These are phyloP conservation scores for Cyclotella sp. DNA, from an alignment of 108 stramenopile species.

Conservation along the genomic window DNA sequence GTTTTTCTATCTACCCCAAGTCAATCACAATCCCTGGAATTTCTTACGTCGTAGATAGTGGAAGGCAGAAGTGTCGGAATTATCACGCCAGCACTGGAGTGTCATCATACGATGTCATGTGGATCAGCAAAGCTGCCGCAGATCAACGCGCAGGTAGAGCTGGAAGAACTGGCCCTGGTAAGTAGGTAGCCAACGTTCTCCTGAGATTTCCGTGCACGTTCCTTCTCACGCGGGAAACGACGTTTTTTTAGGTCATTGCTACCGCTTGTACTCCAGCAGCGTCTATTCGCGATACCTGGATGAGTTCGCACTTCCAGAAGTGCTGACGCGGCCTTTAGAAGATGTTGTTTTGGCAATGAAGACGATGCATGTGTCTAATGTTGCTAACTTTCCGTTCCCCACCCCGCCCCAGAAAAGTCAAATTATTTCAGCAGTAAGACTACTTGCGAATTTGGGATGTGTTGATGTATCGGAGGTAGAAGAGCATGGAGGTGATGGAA, in stretches of 20 bases:
- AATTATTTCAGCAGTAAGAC: conserved; percentile 72
- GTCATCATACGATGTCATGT: conserved; percentile 91
- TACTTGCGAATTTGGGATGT: conserved; percentile 84
- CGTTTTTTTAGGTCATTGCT: conserved; percentile 81
- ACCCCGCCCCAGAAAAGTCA: conserved; percentile 75
- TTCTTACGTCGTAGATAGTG: conserved; percentile 98
- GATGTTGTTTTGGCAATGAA: conserved; percentile 94
- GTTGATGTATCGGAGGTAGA: conserved; percentile 72
- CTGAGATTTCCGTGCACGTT: too few species aligned
- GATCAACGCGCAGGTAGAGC: conserved; percentile 98
- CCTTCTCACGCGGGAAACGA: background rate
- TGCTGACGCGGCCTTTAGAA: conserved; percentile 83
- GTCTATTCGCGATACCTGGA: conserved; percentile 91
- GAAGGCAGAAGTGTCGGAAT: conserved; percentile 93
- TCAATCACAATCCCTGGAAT: conserved; percentile 83
- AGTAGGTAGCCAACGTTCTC: background rate
- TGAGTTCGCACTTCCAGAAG: conserved; percentile 86
- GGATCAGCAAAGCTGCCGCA: conserved; percentile 97
- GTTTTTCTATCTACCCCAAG: background rate
- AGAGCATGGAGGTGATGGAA: conserved; percentile 78
- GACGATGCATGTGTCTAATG: conserved; percentile 79
- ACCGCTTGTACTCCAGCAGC: conserved; percentile 93
- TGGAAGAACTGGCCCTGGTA: conserved; percentile 91
- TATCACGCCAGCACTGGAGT: conserved; percentile 86
- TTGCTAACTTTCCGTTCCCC: conserved; percentile 82